Percentiles rank a stretch among this genome's conserved stretches.
Evolutionary conservation across 305 asterid genomes (phyloP).

Genomic region (Solanum hybrid): DNA sequence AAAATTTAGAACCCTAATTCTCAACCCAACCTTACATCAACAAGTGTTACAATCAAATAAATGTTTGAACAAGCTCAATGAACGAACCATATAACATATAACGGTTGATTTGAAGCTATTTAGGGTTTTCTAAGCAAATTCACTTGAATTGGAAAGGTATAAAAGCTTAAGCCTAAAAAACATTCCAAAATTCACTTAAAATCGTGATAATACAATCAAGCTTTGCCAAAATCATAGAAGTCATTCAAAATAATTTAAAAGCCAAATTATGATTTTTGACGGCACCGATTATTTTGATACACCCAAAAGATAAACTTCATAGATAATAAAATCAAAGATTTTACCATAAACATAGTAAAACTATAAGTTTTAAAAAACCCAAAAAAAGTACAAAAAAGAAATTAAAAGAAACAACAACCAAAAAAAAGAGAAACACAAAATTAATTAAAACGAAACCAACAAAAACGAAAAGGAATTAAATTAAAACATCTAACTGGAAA

Average conservation of each 20-base stretch:
- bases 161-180: background rate
- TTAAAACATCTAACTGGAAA: background rate
- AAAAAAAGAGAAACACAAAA: too few relatives aligned
- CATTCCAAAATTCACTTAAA: slow-evolving; percentile 4
- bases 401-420: background rate
- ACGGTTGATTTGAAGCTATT: background rate
- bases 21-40: background rate
- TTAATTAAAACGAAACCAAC: too few relatives aligned
- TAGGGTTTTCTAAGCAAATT: slow-evolving; percentile 11
- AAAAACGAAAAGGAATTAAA: too few relatives aligned
- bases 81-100: background rate
- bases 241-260: background rate
- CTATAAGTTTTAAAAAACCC: background rate
- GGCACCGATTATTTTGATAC: slow-evolving; percentile 2
- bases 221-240: background rate
- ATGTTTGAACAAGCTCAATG: background rate
- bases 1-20: slow-evolving; percentile 1
- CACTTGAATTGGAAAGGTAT: background rate
- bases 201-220: slow-evolving; percentile 4
- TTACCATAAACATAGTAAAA: background rate
- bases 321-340: slow-evolving; percentile 5
- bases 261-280: slow-evolving; percentile 31
- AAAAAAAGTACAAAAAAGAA: background rate
- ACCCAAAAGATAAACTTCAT: slow-evolving; percentile 11
- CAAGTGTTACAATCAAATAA: background rate